Evolutionary conservation across 257 asterid species (phyloP).

Genomic region (Asclepias syriaca): DNA sequence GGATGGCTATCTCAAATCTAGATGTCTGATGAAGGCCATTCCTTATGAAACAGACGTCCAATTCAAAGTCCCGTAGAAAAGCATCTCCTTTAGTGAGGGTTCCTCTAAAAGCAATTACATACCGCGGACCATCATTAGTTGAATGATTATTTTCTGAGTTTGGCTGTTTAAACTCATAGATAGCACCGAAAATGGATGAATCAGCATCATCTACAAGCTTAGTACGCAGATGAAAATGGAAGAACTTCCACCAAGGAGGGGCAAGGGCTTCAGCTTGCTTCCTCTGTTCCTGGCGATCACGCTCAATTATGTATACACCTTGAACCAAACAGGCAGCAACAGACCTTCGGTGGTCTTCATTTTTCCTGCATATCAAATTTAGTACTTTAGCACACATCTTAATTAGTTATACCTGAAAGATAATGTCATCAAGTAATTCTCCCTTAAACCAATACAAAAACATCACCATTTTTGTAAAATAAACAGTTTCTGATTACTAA

Average conservation of each 20-base stretch:
- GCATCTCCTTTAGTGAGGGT: slow-evolving; percentile 79
- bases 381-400: not conserved
- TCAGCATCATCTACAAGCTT: slow-evolving; percentile 66
- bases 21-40: slow-evolving; percentile 77
- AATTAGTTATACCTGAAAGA: not conserved
- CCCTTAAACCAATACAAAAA: not conserved
- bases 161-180: slow-evolving; percentile 43
- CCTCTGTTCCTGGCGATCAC: slow-evolving; percentile 77
- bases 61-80: slow-evolving; percentile 56
- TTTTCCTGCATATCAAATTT: slow-evolving; percentile 36
- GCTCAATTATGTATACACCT: slow-evolving; percentile 68
- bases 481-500: not conserved
- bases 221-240: slow-evolving; percentile 49
- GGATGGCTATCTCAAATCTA: slow-evolving; percentile 65
- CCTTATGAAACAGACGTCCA: slow-evolving; percentile 53
- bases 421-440: not conserved
- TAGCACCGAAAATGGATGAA: slow-evolving; percentile 74
- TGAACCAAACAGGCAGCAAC: slow-evolving; percentile 90
- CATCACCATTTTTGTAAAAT: not conserved
- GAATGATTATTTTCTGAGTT: slow-evolving; percentile 16
- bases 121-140: slow-evolving; percentile 36
- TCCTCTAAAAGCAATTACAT: slow-evolving; percentile 74
- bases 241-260: slow-evolving; percentile 80
- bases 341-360: slow-evolving; percentile 54
- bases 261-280: slow-evolving; percentile 65